Evolutionary conservation across 129 eudicot species (phyloP), one percentile per base, ranked within the genome.

Genomic region (Solidago caesia): DNA sequence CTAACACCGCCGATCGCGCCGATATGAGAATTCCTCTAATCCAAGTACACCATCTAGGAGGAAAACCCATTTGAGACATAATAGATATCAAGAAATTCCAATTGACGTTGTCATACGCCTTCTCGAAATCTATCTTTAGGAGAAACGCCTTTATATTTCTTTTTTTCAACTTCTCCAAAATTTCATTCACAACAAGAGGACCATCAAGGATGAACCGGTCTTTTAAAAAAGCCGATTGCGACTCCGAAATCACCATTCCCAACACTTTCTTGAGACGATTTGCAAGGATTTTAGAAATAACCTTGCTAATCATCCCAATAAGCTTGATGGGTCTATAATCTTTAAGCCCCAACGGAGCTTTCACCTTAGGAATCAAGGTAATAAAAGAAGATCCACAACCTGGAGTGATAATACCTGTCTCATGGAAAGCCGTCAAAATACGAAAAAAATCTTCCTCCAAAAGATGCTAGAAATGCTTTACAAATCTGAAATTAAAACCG

Each of bases 371-470:
- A 0, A 51, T 51, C n/a, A 51, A 51, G 5, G 57, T 51, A 0
- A 51, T 51, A 6, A 12, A 51, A 2, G 57, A 1, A 4, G 57
- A 51, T 0, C 57, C 57, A 0, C 57, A 51, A 12, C 16, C 57
- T 0, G 15, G 0, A 4, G 0, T 51, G 1, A 51, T 51, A 0
- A 0, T 0, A 0, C 57, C 57, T 2, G 14, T 9, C 0, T 3
- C 16, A 51, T 9, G 5, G 4, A 51, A 51, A 4, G 11, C 57
- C 0, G 2, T 2, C 57, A 12, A 0, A 12, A 51, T 51, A 0
- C 4, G 15, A 51, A 0, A 51, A 51, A 51, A 3, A 21, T 51
- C 57, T 0, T 9, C 57, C 15, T 8, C 57, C 0, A 51, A 0
- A 0, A 51, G 5, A 12, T 4, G 4, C 57, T 13, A 51, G 14